A percentile compares a stretch with the other conserved stretches of the same genome.
Conservation (phyloP, 2,329 filamentous ascomycete species). For the Aspergillus niger region DNA sequence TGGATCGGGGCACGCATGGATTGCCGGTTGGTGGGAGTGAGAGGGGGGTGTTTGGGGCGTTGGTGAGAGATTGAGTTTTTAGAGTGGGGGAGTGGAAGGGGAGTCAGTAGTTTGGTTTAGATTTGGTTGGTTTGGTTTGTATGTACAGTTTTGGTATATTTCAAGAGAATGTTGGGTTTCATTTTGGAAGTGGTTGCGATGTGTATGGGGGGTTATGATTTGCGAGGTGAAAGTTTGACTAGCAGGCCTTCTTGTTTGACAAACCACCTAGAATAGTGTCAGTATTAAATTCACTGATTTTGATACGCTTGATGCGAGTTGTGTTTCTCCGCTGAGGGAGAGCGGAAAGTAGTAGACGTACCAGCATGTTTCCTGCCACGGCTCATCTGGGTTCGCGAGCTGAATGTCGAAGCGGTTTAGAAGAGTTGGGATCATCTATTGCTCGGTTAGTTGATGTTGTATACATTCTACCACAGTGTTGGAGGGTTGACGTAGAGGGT, state of each 20-base stretch:
- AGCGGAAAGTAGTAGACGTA: background rate
- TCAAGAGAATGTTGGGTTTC: too few relatives aligned
- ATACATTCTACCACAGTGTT: too few relatives aligned
- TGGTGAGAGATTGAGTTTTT: constrained; percentile 32
- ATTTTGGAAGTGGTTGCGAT: too few relatives aligned
- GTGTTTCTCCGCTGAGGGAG: background rate
- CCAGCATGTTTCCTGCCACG: background rate
- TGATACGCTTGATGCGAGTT: background rate
- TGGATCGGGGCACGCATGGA: constrained; percentile 31
- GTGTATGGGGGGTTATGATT: too few relatives aligned
- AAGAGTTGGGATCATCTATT: background rate
- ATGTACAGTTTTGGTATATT: background rate
- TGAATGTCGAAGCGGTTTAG: background rate
- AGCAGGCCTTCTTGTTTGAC: background rate
- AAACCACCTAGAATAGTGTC: background rate
- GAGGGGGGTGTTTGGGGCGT: constrained; percentile 29
- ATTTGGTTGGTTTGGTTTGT: background rate
- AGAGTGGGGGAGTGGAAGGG: constrained; percentile 27
- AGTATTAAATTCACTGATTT: too few relatives aligned
- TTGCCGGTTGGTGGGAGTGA: constrained; percentile 33
- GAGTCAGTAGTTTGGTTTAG: background rate
- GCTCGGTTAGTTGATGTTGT: background rate
- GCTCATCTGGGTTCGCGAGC: background rate
- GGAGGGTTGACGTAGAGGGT: too few relatives aligned
- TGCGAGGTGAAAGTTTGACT: background rate